Evolutionary conservation across 2,329 filamentous ascomycete genomes (phyloP), one percentile per base, ranked within the genome.

Genomic region (Aspergillus sp.): DNA sequence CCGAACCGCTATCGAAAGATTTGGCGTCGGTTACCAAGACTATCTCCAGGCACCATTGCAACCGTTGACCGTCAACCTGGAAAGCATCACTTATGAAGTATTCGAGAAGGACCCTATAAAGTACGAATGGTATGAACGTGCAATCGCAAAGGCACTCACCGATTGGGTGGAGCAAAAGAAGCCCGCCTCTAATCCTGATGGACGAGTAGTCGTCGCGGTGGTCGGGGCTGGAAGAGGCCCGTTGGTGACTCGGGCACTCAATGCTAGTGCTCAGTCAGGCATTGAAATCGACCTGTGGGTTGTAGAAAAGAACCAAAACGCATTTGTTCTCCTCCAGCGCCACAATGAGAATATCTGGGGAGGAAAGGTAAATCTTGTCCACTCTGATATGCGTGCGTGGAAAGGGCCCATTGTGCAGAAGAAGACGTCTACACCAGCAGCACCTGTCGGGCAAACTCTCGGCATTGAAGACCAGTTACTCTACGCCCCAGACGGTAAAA

Each of bases 91-190:
- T 0, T 99, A 99, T 73, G 95, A 99, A 72, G 93, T 98, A 2
- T 99, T 99, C 68, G 95, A 99, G 73, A 96, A 96, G 65, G 96
- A 99, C 63, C 95, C 95, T 0, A 90, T 99, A 76, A 99, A 99
- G 76, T 99, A 99, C 72, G 87, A 92, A 63, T 96, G 93, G 82
- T 99, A 99, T 71, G 92, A 98, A 73, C 82, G 84, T 46, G 95
- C 95, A 14, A 89, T 96, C 56, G 85, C 86, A 4, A 86, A 90
- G 63, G 93, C 95, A 0, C 80, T 99, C 61, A 82, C 79, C 12
- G 93, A 98, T 68, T 96, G 95, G 88, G 82, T 82, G 58, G 77
- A 81, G 39, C 82, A 90, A 58, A 80, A 84, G 33, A 92, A 91
- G 70, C 87, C 91, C 0, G 90, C 88, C 0, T 91, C 89, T 4